Evolutionary conservation across 2,329 filamentous ascomycete genomes (phyloP), one percentile per base, ranked within the genome.

Genomic region (Cordyceps farinosa): DNA sequence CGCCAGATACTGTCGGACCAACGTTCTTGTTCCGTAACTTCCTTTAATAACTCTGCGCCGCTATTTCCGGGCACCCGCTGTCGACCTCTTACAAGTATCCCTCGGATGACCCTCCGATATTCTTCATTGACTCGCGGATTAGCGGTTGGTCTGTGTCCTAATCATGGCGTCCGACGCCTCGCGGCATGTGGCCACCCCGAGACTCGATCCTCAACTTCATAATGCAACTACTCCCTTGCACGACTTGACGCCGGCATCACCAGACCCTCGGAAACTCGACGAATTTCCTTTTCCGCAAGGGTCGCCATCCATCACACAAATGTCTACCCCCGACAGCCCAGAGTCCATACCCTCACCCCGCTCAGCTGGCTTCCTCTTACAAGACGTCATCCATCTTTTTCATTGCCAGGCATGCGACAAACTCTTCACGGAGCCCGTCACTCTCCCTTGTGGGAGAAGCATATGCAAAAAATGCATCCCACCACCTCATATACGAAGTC

Each of bases 381-480:
- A 54, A 61, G 50, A 61, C 50, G 59, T 61, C 59, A 61, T 96
- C 65, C 87, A 88, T 50, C 78, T 95, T 47, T 82, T 95, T 60
- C 91, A 96, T 76, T 97, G 93, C 73, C 83, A 83, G 11, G 78
- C 84, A 66, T 97, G 93, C 74, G 90, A 88, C 3, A 79, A 79
- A 50, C 88, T 89, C 1, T 79, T 95, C 36, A 80, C 77, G 52
- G 80, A 85, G 9, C 90, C 92, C 5, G 82, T 92, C 63, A 90
- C 90, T 0, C 78, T 97, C 5, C 92, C 92, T 5, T 97, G 93
- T 73, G 92, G 92, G 34, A 86, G 89, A 70, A 88, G 88, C 11
- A 75, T 96, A 11, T 97, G 93, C 77, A 87, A 84, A 70, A 74
- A 75, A 56, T 97, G 93, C 74, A 76, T 96, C 1, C 92, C 92